These are phyloP conservation scores for Pterulicium gracile DNA, from an alignment of 1,284 basidiomycete genomes.

Conservation along the genomic window DNA sequence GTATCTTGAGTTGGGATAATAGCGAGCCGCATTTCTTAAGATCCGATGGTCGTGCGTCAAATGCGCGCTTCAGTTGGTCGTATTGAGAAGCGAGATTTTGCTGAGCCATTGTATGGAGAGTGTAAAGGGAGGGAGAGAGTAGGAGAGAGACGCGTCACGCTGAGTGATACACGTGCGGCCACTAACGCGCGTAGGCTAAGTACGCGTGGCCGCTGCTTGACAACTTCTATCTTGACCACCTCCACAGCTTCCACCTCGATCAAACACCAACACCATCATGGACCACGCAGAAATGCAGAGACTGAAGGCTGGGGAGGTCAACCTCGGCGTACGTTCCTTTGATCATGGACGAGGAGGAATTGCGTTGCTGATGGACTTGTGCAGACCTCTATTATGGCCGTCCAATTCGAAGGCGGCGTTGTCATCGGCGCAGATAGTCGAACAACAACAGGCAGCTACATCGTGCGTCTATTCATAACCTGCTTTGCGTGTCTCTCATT, in stretches of 20 bases:
- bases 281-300: slow-evolving; percentile 63
- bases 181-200: slow-evolving; percentile 18
- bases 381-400: slow-evolving; percentile 99
- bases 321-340: slow-evolving; percentile 70
- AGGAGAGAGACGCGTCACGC: slow-evolving; percentile 16
- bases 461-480: slow-evolving; percentile 44
- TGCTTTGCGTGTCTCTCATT: neutral
- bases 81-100: slow-evolving; percentile 50
- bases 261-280: slow-evolving; percentile 33
- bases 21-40: slow-evolving; percentile 52
- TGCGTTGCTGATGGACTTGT: neutral
- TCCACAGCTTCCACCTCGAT: slow-evolving; percentile 11
- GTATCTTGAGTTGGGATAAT: slow-evolving; percentile 71
- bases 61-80: slow-evolving; percentile 49
- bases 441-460: slow-evolving; percentile 95
- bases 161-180: slow-evolving; percentile 55
- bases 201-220: slow-evolving; percentile 7
- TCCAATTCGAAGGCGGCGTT: slow-evolving; percentile 91
- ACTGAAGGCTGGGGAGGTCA: slow-evolving; percentile 88
- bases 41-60: slow-evolving; percentile 50
- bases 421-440: slow-evolving; percentile 96
- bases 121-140: slow-evolving; percentile 10
- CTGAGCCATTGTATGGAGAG: slow-evolving; percentile 31
- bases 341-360: neutral
- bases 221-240: slow-evolving; percentile 18